phyloP scores from a whole-genome alignment of 768 basidiomycete species.

The Postia placenta region DNA sequence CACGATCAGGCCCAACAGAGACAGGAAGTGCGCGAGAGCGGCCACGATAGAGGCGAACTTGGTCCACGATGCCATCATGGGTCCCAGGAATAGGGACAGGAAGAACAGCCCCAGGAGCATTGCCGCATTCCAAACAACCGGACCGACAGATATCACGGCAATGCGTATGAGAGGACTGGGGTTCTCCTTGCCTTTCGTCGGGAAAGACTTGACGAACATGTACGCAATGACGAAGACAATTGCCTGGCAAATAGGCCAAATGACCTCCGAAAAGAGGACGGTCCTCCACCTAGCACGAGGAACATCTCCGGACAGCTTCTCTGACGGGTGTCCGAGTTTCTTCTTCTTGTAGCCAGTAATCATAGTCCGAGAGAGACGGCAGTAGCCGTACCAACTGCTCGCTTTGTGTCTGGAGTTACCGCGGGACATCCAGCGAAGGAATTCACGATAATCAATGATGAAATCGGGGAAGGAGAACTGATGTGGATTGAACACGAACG shows the following conservation, averaged over 20 bases:
- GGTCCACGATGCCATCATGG: constrained; percentile 76
- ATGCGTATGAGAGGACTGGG: constrained; percentile 91
- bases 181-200: constrained; percentile 51
- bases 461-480: constrained; percentile 97
- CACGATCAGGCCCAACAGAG: constrained; percentile 74
- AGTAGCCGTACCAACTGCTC: constrained; percentile 99
- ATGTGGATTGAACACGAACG: constrained; percentile 99
- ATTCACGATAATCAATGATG: constrained; percentile 98
- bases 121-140: constrained; percentile 92
- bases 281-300: constrained; percentile 86
- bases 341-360: constrained; percentile 99
- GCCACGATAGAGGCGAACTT: constrained; percentile 94
- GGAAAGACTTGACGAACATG: constrained; percentile 93
- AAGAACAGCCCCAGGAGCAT: constrained; percentile 84
- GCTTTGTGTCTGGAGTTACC: constrained; percentile 95
- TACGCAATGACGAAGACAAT: constrained; percentile 77
- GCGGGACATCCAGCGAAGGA: constrained; percentile 98
- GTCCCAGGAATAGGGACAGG: constrained; percentile 87
- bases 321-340: constrained; percentile 94
- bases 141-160: constrained; percentile 81
- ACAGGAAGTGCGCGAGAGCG: constrained; percentile 77
- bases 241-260: constrained; percentile 75
- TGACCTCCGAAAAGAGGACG: constrained; percentile 77
- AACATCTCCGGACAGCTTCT: constrained; percentile 92
- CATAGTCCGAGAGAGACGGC: constrained; percentile 92